Base-by-base conservation (phyloP, 164 flowering plant species). In the Saururus chinensis region DNA sequence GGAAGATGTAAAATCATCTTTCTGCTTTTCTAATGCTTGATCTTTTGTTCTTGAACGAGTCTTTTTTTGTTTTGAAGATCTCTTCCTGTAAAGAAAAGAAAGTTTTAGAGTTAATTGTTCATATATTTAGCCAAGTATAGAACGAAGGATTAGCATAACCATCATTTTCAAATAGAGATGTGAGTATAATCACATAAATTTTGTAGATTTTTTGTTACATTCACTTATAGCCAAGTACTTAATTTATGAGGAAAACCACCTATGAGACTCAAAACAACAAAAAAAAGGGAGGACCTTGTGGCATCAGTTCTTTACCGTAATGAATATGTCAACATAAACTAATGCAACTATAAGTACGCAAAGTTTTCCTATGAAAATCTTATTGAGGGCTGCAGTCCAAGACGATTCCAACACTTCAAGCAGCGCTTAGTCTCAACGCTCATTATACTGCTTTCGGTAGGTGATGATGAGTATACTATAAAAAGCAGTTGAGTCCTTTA, bases 1-100 rank as follows among this genome's bases (percentile, higher is more conserved):
- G 24, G 78, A 77, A 62, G 78, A 64, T 62, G 57, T 82, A 51
- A 69, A 60, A 26, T 74, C 69, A 42, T 56, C 72, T 68, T 59
- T 79, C 25, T 61, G 48, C 17, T 51, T 64, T 51, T 66, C 70
- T 21, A 56, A 8, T 25, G 24, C 56, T 26, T 52, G 30, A 11
- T 60, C 78, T 69, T 69, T 73, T 57, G 62, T 70, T 26, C 14
- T 49, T 17, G 66, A 70, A 56, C 26, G 63, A 30, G 68, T 64
- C 55, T 24, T 65, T 72, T 73, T 9, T 48, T 64, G 37, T 66
- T 72, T 74, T 9, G 25, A 55, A 12, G 19, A 55, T 4, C 49
- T 64, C 11, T 17, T 55, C 35, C 58, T 55, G 30, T 24, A 8
- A 23, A 3, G 19, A 13, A 5, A 24, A 24, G 56, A 8, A 53